Evolutionary conservation across 139 green algal species (phyloP), one percentile per base, ranked within the genome.

Genomic region (Eudorina sp.): DNA sequence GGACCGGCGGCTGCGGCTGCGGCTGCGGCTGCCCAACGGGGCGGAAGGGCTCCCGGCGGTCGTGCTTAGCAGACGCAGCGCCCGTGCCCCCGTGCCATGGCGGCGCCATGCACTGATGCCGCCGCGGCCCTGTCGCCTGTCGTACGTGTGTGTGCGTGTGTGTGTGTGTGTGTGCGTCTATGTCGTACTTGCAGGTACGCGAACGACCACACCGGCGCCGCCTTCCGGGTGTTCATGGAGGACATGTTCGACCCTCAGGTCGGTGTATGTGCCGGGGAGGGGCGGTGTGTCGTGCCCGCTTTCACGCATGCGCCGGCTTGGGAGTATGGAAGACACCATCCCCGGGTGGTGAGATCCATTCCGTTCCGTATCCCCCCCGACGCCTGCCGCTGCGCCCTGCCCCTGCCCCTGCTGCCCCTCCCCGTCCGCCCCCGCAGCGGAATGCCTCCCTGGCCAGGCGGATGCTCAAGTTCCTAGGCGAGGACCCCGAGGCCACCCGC

Each of bases 171-270:
- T n/a, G n/a, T n/a, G n/a, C n/a, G n/a, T 27, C 34, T 51, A 31
- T 58, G 70, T 48, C 19, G 27, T 43, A 9, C 51, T 36, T 34
- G 0, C 41, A 86, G 81, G 64, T 87, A 87, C 31, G 81, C 46
- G 0, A 1, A 25, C 6, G 45, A 79, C 43, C 31, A 87, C 81
- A 62, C 43, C 21, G 34, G 53, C 40, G n/a, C 55, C 81, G 46
- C 45, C 0, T 43, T 87, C 31, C 81, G 81, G 23, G 64, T 87
- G 8, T 6, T 69, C 9, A 87, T 87, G 81, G 81, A 87, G 60
- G 64, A 78, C 46, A 87, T 87, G 81, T 87, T 79, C 34, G 62
- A 86, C 41, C 21, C 81, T 1, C 6, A 87, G 81, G 81, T 87
- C 19, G 13, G 81, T 16, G 34, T 13, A 31, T 68, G 23, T 16